Percentiles rank a stretch among this genome's conserved stretches.
Conservation (phyloP, 2,329 filamentous ascomycete genomes). For the Colletotrichum truncatum region DNA sequence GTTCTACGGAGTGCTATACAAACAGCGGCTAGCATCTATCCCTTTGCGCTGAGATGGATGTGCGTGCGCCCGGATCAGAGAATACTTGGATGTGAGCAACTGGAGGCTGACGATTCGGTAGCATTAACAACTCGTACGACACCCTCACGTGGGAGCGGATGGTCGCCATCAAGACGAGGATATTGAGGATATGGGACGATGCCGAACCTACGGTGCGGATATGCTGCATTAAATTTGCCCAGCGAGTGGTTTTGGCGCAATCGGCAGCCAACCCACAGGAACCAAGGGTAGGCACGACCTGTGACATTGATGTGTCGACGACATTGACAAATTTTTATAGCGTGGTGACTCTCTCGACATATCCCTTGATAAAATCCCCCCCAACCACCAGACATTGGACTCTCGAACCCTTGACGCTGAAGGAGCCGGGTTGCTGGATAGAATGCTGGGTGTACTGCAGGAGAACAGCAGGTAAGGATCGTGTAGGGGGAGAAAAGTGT, state of each 20-base stretch:
- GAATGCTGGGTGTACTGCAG: conserved; percentile 85
- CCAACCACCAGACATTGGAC: conserved; percentile 83
- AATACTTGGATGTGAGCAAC: neutral
- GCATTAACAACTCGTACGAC: conserved; percentile 88
- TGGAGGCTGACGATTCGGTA: conserved; percentile 52
- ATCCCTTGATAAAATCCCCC: conserved; percentile 85
- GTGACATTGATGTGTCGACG: conserved; percentile 10
- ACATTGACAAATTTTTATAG: conserved; percentile 42
- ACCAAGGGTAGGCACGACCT: conserved; percentile 72
- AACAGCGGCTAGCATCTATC: conserved; percentile 91
- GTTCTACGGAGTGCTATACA: conserved; percentile 90
- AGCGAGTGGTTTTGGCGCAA: conserved; percentile 91
- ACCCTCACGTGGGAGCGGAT: conserved; percentile 87
- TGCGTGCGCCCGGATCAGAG: conserved; percentile 63
- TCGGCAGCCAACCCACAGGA: conserved; percentile 85
- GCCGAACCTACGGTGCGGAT: conserved; percentile 81
- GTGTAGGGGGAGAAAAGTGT: neutral
- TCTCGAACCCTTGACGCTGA: conserved; percentile 89
- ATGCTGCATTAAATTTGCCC: conserved; percentile 97
- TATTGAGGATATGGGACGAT: conserved; percentile 88
- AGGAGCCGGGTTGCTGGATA: conserved; percentile 88
- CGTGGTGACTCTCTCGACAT: conserved; percentile 71
- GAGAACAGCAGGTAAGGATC: conserved; percentile 80
- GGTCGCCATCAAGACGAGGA: conserved; percentile 86
- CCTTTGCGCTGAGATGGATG: conserved; percentile 92